Evolutionary conservation across 768 basidiomycete genomes (phyloP).

Genomic region (Termitomyces sp.): DNA sequence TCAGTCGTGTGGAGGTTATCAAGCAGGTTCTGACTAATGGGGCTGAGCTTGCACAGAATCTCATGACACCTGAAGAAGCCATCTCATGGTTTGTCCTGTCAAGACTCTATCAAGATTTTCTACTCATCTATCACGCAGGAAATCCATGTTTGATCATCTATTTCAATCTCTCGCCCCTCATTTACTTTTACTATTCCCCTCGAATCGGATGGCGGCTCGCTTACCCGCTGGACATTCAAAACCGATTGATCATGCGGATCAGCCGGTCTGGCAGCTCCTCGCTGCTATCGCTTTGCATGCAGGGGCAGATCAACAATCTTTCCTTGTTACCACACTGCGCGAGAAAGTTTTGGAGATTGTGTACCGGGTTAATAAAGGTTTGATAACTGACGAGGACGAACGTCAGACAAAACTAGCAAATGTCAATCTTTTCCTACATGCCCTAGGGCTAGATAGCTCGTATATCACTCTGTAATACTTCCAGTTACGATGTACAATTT

Average conservation of each 20-base stretch:
- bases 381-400: slow-evolving; percentile 67
- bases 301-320: slow-evolving; percentile 80
- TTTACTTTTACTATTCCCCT: slow-evolving; percentile 83
- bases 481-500: too few species aligned
- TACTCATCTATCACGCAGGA: slow-evolving; percentile 44
- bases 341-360: slow-evolving; percentile 95
- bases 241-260: slow-evolving; percentile 66
- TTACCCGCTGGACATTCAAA: slow-evolving; percentile 29
- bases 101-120: background rate
- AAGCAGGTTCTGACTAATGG: slow-evolving; percentile 59
- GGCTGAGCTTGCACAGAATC: slow-evolving; percentile 49
- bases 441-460: slow-evolving; percentile 62
- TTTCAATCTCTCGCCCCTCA: slow-evolving; percentile 76
- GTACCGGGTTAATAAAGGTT: slow-evolving; percentile 68
- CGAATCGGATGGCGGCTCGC: slow-evolving; percentile 56
- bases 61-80: slow-evolving; percentile 61
- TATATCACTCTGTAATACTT: slow-evolving; percentile 54
- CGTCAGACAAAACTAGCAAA: slow-evolving; percentile 78
- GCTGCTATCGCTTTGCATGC: slow-evolving; percentile 86
- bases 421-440: slow-evolving; percentile 87
- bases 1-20: slow-evolving; percentile 90
- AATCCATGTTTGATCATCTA: slow-evolving; percentile 81
- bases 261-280: slow-evolving; percentile 93
- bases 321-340: slow-evolving; percentile 76
- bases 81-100: slow-evolving; percentile 53